Evolutionary conservation across 73 alveolate genomes (phyloP).

Genomic region (Tetrahymena borealis): DNA sequence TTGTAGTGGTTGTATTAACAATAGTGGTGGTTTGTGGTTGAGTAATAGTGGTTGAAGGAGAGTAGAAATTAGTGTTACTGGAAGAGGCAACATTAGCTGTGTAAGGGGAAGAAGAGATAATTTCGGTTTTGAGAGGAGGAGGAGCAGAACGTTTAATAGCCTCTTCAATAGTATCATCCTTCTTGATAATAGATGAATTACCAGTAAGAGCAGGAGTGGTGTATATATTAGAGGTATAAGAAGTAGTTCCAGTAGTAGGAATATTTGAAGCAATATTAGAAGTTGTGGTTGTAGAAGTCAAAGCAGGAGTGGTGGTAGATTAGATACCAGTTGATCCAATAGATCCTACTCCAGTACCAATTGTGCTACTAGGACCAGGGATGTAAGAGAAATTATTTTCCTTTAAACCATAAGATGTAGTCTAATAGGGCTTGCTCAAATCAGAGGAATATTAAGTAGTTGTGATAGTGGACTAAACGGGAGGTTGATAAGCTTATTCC

Average conservation of each 20-base stretch:
- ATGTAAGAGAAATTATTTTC: background rate
- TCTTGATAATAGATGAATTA: background rate
- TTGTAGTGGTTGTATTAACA: background rate
- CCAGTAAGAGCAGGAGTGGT: background rate
- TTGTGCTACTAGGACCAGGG: background rate
- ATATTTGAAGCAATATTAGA: background rate
- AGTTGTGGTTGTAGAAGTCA: background rate
- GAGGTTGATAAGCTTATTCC: background rate
- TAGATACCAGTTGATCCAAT: background rate
- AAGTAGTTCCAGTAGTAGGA: background rate
- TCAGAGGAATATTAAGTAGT: background rate
- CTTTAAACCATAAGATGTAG: background rate
- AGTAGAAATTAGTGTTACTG: background rate
- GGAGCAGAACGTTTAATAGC: constrained; percentile 1
- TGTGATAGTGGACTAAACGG: background rate
- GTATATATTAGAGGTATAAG: background rate
- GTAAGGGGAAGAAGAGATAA: background rate
- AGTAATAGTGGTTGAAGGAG: background rate
- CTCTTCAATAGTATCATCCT: background rate
- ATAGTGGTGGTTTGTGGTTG: background rate
- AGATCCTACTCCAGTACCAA: background rate
- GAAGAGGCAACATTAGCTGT: background rate
- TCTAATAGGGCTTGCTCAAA: background rate
- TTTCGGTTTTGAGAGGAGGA: background rate
- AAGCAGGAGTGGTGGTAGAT: background rate